Base-by-base conservation (phyloP, 495 filamentous ascomycete species). In the Geoglossum glabrum region DNA sequence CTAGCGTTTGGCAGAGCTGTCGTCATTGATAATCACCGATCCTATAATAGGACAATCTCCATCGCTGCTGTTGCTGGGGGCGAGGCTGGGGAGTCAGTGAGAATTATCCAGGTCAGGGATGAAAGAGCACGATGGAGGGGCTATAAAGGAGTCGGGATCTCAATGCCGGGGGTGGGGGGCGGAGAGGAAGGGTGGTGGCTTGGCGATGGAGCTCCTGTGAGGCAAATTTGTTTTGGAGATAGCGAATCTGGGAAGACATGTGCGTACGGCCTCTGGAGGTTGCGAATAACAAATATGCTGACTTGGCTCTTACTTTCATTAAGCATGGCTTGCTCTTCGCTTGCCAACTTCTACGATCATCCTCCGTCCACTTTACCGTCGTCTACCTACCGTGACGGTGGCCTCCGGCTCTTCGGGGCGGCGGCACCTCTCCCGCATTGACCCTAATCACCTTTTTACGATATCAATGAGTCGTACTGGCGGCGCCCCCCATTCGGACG, bases 251-350 rank as follows among this genome's bases (percentile, higher is more conserved):
- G 73, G 74, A 52, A 52, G 49, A 52, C 49, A 28, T 28, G 49
- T 52, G 11, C 15, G 49, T 52, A 27, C 10, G 11, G 30, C 17
- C 11, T 28, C 23, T 19, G 11, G 25, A 21, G 70, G 68, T n/a
- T 31, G 17, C 1, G 26, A 30, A 2, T 3, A 27, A 27, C 17
- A 11, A 27, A 1, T 30, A 7, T 31, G 17, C 49, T 52, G 23
- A 52, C 28, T 8, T 52, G 49, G 17, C 30, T 27, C 28, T 6
- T 13, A 15, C 7, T 13, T 27, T 1, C 69, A 72, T 30, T 67
- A 73, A 17, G 69, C 73, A 10, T 85, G 80, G 76, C 69, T 89
- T 61, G 74, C 84, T 21, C 76, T 82, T 38, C 80, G 84, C 31
- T 77, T 79, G 45, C 65, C 71, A 23, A 67, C 70, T 2, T 72